These are phyloP conservation scores for Nematodospora anomalae DNA, from an alignment of 1,139 yeast species.

Conservation along the genomic window DNA sequence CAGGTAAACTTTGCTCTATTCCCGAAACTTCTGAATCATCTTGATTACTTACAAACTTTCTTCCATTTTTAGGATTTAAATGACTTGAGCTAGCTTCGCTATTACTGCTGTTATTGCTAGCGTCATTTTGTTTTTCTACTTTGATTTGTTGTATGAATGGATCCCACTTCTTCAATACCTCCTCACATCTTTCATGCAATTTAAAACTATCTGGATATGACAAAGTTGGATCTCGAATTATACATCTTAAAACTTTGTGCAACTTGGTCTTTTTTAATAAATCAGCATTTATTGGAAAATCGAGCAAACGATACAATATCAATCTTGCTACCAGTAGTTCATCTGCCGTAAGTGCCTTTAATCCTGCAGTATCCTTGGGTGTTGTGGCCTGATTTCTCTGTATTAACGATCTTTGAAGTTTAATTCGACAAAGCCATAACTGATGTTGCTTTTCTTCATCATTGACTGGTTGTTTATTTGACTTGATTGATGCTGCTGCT, in stretches of 20 bases:
- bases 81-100: slow-evolving; percentile 2
- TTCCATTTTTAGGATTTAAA: slow-evolving; percentile 3
- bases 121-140: slow-evolving; percentile 28
- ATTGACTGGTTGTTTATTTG: slow-evolving; percentile 15
- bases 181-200: slow-evolving; percentile 47
- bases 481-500: slow-evolving; percentile 8
- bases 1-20: slow-evolving; percentile 16
- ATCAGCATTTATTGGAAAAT: slow-evolving; percentile 55
- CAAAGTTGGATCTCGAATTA: slow-evolving; percentile 40
- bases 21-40: slow-evolving; percentile 39
- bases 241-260: slow-evolving; percentile 55
- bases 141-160: slow-evolving; percentile 36
- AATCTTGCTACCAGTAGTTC: slow-evolving; percentile 56
- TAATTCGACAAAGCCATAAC: slow-evolving; percentile 49
- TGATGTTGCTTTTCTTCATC: slow-evolving; percentile 47
- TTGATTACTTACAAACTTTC: slow-evolving; percentile 5
- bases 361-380: slow-evolving; percentile 33
- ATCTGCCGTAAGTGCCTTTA: slow-evolving; percentile 48
- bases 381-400: slow-evolving; percentile 45
- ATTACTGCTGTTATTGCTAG: slow-evolving; percentile 8
- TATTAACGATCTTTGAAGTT: slow-evolving; percentile 45
- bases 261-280: slow-evolving; percentile 52
- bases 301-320: slow-evolving; percentile 51
- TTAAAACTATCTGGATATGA: slow-evolving; percentile 48
- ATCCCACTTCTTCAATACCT: slow-evolving; percentile 47